Evolutionary conservation across 164 flowering plant genomes (phyloP).

Genomic region (Paratinospora sagittata): DNA sequence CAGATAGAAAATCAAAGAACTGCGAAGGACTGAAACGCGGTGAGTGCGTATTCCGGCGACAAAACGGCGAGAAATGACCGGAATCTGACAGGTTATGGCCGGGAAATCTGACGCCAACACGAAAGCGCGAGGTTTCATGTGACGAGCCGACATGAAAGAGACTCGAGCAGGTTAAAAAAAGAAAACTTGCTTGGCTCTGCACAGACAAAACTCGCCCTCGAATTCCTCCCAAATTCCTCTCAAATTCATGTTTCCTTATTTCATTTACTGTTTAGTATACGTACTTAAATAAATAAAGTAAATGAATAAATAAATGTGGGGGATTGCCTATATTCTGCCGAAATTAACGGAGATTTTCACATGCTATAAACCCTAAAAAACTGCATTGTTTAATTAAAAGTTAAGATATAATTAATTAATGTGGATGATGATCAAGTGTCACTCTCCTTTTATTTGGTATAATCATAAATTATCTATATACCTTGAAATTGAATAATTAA

Average conservation of each 20-base stretch:
- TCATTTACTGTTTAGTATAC: background rate
- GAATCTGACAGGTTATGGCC: background rate
- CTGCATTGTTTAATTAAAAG: slow-evolving; percentile 4
- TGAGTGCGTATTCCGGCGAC: background rate
- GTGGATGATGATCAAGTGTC: no score
- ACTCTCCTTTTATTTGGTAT: no score
- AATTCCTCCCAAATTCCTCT: slow-evolving; percentile 20
- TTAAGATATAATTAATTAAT: background rate
- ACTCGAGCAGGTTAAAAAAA: slow-evolving; percentile 18
- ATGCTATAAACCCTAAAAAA: slow-evolving; percentile 16
- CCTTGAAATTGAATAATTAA: no score
- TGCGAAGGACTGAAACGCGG: background rate
- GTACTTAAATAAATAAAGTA: no score
- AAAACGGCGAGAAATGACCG: background rate
- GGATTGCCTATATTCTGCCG: slow-evolving; percentile 22
- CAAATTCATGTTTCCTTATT: slow-evolving; percentile 8
- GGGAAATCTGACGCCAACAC: slow-evolving; percentile 3
- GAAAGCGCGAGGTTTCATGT: slow-evolving; percentile 4
- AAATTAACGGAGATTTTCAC: slow-evolving; percentile 20
- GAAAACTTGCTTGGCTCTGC: slow-evolving; percentile 14
- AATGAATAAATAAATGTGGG: slow-evolving; percentile 3
- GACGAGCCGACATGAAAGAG: slow-evolving; percentile 39
- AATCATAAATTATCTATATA: no score
- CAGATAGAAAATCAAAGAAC: no score
- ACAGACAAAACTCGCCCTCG: slow-evolving; percentile 20